These are phyloP conservation scores for Cyclotella kingstonii DNA, from an alignment of 108 stramenopile species.

Conservation along the genomic window DNA sequence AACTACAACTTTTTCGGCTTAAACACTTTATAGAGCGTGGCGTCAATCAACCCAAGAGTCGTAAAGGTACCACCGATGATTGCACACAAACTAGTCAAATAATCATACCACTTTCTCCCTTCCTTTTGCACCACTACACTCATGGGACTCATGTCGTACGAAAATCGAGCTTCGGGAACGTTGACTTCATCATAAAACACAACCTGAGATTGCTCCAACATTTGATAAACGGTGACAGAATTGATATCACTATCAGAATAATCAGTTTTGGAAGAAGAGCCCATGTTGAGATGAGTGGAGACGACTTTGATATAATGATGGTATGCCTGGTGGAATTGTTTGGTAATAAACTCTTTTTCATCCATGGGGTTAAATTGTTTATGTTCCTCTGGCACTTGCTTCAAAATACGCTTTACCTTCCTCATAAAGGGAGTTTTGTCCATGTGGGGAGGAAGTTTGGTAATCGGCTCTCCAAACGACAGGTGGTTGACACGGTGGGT, in stretches of 20 bases:
- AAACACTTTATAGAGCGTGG: constrained; percentile 90
- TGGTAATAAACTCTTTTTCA: constrained; percentile 59
- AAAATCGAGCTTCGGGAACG: constrained; percentile 89
- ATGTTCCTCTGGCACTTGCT: constrained; percentile 81
- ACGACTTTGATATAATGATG: constrained; percentile 99
- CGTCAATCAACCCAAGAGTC: constrained; percentile 93
- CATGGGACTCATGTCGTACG: constrained; percentile 92
- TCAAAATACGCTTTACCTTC: constrained; percentile 74
- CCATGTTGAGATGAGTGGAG: constrained; percentile 84
- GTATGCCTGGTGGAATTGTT: constrained; percentile 84
- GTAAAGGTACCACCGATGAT: constrained; percentile 98
- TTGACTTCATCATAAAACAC: constrained; percentile 83
- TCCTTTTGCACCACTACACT: constrained; percentile 86
- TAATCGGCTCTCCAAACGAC: constrained; percentile 84
- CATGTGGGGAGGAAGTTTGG: constrained; percentile 40
- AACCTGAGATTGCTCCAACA: constrained; percentile 87
- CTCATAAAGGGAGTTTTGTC: constrained; percentile 44
- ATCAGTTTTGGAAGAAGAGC: constrained; percentile 31
- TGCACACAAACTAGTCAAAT: constrained; percentile 92
- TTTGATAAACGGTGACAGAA: constrained; percentile 75
- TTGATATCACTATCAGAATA: constrained; percentile 40
- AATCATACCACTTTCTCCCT: constrained; percentile 94
- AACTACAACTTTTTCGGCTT: constrained; percentile 86
- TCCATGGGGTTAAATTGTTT: constrained; percentile 86
- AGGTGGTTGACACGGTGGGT: constrained; percentile 93